Evolutionary conservation across 2,329 filamentous ascomycete genomes (phyloP), one percentile per base, ranked within the genome.

Genomic region (Paecilomyces dactylethromorphus): DNA sequence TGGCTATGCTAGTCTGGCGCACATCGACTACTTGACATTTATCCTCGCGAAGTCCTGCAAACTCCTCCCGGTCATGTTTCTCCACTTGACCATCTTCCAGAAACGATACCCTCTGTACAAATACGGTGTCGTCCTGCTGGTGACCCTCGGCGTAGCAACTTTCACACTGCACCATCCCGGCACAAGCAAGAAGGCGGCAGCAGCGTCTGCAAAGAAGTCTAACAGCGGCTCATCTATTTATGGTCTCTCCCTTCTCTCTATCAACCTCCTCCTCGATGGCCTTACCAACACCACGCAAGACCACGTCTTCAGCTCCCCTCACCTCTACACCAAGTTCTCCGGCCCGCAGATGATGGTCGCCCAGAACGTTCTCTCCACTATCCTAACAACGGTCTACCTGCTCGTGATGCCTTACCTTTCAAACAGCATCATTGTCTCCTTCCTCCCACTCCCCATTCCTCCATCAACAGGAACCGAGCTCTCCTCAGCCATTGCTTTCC

Each of bases 311-410:
- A 76, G 78, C 63, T 82, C 85, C 6, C 78, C 77, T 2, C 75
- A 78, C 26, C 71, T 76, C 1, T 96, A 92, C 76, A 86, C 85
- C 64, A 87, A 88, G 13, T 97, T 94, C 73, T 85, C 86, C 2
- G 94, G 94, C 10, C 92, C 93, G 60, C 94, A 99, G 82, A 99
- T 99, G 94, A 99, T 99, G 94, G 95, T 92, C 72, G 92, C 93
- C 45, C 91, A 97, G 76, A 99, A 97, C 73, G 79, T 96, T 58
- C 89, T 97, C 75, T 88, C 85, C 66, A 93, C 92, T 3, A 70
- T 86, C 53, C 80, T 97, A 58, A 97, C 92, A 3, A 81, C 84
- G 21, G 70, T 78, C 0, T 97, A 96, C 69, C 84, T 99, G 52
- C 64, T 93, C 18, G 69, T 92, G 21, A 89, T 87, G 67, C 94